Percentiles rank a stretch among this genome's conserved stretches.
These are phyloP conservation scores for Ophiosphaerella narmari DNA, from an alignment of 2,329 filamentous ascomycete species.

Conservation along the genomic window DNA sequence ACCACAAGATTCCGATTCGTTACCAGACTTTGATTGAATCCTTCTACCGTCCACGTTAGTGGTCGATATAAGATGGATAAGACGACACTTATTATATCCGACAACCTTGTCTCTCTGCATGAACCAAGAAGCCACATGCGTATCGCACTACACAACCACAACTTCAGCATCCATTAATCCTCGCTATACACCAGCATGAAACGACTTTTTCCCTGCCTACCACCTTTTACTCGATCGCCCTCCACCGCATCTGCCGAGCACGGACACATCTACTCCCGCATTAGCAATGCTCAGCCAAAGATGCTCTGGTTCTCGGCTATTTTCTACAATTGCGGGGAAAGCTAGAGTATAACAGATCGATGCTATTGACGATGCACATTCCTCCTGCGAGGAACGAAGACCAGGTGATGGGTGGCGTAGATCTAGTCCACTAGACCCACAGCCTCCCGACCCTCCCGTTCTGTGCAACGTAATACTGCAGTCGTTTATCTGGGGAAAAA, in stretches of 20 bases:
- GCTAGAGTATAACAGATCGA: not conserved
- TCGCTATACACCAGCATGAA: too few species aligned
- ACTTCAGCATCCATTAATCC: not conserved
- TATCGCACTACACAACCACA: not conserved
- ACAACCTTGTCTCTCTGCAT: not conserved
- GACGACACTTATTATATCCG: conserved; percentile 6
- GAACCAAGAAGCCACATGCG: not conserved
- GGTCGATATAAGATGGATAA: conserved; percentile 15
- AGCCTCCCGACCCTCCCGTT: conserved; percentile 10
- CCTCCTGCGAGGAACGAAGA: conserved; percentile 4
- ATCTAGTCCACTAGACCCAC: conserved; percentile 1
- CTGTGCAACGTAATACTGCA: conserved; percentile 10
- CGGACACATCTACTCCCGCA: not conserved
- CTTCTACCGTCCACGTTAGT: conserved; percentile 9
- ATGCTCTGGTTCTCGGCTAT: conserved; percentile 2
- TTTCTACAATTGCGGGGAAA: conserved; percentile 7
- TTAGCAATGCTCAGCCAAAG: not conserved
- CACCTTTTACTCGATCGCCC: too few species aligned
- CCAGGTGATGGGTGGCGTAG: conserved; percentile 15
- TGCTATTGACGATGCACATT: not conserved
- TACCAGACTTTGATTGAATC: conserved; percentile 8
- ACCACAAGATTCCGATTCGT: conserved; percentile 1
- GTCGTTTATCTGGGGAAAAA: conserved; percentile 3
- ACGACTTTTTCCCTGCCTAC: too few species aligned
- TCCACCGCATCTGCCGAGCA: not conserved